A percentile compares a stretch with the other conserved stretches of the same genome.
These are phyloP conservation scores for Hortiboletus campestris DNA, from an alignment of 768 basidiomycete genomes.

Conservation along the genomic window DNA sequence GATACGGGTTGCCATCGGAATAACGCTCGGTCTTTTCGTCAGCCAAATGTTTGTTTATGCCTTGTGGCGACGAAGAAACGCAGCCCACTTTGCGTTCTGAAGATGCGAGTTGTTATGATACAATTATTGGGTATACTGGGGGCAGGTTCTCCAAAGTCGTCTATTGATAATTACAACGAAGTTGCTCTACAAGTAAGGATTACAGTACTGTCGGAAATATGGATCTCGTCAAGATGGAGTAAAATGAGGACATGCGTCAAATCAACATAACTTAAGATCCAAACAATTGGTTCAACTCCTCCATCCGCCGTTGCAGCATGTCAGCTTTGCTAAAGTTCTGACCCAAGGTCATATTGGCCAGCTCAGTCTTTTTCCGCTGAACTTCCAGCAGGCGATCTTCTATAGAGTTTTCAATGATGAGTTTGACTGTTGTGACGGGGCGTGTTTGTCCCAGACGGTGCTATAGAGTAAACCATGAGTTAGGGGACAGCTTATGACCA, in stretches of 20 bases:
- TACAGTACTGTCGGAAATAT: conserved; percentile 26
- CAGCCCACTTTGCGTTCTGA: conserved; percentile 74
- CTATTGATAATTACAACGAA: conserved; percentile 35
- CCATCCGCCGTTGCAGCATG: conserved; percentile 80
- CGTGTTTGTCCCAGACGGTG: conserved; percentile 95
- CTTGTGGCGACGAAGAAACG: conserved; percentile 70
- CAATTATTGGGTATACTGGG: neutral
- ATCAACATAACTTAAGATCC: conserved; percentile 38
- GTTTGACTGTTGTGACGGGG: conserved; percentile 87
- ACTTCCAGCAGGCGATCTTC: conserved; percentile 91
- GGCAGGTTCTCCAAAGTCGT: conserved; percentile 9
- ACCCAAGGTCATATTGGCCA: conserved; percentile 93
- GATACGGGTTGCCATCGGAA: conserved; percentile 82
- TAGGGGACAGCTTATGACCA: neutral
- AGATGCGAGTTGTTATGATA: neutral
- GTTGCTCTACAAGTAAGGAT: conserved; percentile 31
- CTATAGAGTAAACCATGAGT: conserved; percentile 37
- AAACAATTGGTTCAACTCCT: conserved; percentile 81
- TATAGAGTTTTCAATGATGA: conserved; percentile 93
- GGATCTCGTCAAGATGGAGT: conserved; percentile 17
- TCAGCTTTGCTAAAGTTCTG: conserved; percentile 87
- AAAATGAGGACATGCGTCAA: conserved; percentile 11
- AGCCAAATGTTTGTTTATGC: conserved; percentile 77
- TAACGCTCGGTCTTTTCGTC: conserved; percentile 81
- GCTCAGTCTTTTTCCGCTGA: conserved; percentile 89